Percentiles rank a stretch among this genome's conserved stretches.
These are phyloP conservation scores for Suillus fuscotomentosus DNA, from an alignment of 768 basidiomycete genomes.

Conservation along the genomic window DNA sequence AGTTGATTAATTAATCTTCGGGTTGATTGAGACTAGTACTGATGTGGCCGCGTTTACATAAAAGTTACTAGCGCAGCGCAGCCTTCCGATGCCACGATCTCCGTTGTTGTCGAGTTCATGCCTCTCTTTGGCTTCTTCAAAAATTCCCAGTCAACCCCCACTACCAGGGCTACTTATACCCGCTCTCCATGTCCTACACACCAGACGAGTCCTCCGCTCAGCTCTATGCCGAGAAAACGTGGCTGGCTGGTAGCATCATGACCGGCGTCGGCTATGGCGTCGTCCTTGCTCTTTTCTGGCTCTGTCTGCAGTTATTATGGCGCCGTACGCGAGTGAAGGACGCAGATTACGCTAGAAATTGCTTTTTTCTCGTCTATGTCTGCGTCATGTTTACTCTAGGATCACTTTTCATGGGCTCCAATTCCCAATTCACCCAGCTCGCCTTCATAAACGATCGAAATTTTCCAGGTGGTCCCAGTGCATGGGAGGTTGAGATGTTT, in stretches of 20 bases:
- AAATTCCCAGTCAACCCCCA: neutral
- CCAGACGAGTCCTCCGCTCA: slow-evolving; percentile 10
- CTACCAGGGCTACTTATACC: neutral
- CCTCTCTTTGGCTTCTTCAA: neutral
- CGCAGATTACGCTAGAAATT: slow-evolving; percentile 13
- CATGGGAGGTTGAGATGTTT: slow-evolving; percentile 24
- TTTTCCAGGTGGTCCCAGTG: slow-evolving; percentile 25
- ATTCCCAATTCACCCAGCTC: slow-evolving; percentile 26
- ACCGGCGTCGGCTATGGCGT: slow-evolving; percentile 27
- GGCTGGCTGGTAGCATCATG: slow-evolving; percentile 26
- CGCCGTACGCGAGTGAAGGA: slow-evolving; percentile 15
- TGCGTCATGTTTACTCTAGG: slow-evolving; percentile 22
- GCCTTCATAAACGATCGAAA: slow-evolving; percentile 29
- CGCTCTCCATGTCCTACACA: slow-evolving; percentile 1
- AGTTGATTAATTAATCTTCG: too few relatives aligned
- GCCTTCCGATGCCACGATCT: neutral
- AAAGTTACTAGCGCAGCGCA: neutral
- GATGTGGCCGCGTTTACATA: too few relatives aligned
- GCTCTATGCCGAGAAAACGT: slow-evolving; percentile 24
- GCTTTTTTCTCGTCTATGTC: slow-evolving; percentile 23
- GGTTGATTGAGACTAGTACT: too few relatives aligned
- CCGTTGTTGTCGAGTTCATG: neutral
- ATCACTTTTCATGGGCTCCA: slow-evolving; percentile 25
- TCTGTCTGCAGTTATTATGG: slow-evolving; percentile 22
- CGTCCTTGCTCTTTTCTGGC: slow-evolving; percentile 22